Conservation (phyloP, 2,329 filamentous ascomycete genomes). For the Cladosporium velox region DNA sequence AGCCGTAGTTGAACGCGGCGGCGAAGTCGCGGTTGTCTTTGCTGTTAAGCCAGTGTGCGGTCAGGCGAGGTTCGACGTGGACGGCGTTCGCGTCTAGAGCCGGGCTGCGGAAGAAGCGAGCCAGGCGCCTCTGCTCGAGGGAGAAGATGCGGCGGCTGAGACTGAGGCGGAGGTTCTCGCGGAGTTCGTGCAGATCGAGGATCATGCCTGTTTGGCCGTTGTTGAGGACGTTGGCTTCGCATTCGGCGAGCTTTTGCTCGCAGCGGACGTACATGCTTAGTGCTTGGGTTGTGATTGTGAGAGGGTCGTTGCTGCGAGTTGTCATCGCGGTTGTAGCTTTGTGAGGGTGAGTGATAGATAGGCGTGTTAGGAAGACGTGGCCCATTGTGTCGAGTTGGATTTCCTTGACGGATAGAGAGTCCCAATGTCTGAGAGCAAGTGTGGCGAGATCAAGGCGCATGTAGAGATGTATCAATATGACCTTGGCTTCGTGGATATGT, state of each 20-base stretch:
- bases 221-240: slow-evolving; percentile 33
- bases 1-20: slow-evolving; percentile 38
- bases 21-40: slow-evolving; percentile 40
- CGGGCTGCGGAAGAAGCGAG: slow-evolving; percentile 24
- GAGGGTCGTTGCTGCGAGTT: slow-evolving; percentile 31
- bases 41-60: slow-evolving; percentile 33
- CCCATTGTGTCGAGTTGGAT: slow-evolving; percentile 41
- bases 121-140: slow-evolving; percentile 38
- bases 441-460: slow-evolving; percentile 37
- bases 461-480: slow-evolving; percentile 39
- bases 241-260: slow-evolving; percentile 38
- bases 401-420: slow-evolving; percentile 39
- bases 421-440: slow-evolving; percentile 35
- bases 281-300: slow-evolving; percentile 32
- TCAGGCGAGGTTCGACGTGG: slow-evolving; percentile 30
- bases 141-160: slow-evolving; percentile 35
- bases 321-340: slow-evolving; percentile 24
- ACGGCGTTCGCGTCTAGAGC: slow-evolving; percentile 28
- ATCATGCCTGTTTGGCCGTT: slow-evolving; percentile 40
- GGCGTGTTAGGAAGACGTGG: slow-evolving; percentile 37
- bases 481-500: slow-evolving; percentile 37
- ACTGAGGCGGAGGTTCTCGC: slow-evolving; percentile 34
- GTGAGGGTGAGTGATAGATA: slow-evolving; percentile 37
- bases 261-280: slow-evolving; percentile 35
- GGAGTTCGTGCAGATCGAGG: slow-evolving; percentile 39